Conservation (phyloP, 352 stramenopile genomes). For the Globisporangium spiculum region DNA sequence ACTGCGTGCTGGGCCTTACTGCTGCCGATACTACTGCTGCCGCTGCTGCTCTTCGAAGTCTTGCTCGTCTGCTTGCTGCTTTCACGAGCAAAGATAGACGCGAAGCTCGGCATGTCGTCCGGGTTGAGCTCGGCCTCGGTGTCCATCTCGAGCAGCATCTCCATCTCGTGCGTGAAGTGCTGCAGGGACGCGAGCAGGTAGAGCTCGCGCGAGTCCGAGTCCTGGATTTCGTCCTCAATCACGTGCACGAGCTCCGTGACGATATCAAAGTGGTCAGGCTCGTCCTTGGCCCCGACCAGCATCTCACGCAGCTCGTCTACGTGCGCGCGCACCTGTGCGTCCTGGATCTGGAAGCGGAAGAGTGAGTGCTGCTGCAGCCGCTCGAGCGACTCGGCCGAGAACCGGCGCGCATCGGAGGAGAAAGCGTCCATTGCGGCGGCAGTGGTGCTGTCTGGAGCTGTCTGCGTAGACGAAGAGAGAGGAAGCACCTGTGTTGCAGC, state of each 20-base stretch:
- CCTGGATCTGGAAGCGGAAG: conserved; percentile 69
- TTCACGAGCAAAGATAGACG: conserved; percentile 18
- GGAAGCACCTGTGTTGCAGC: background rate
- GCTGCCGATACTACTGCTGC: conserved; percentile 13
- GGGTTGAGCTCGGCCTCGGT: conserved; percentile 24
- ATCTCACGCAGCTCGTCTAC: conserved; percentile 50
- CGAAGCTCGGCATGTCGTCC: conserved; percentile 27
- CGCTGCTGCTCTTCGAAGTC: background rate
- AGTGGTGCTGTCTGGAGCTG: background rate
- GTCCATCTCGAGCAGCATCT: conserved; percentile 55
- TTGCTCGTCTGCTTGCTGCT: background rate
- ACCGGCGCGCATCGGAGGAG: background rate
- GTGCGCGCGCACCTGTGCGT: conserved; percentile 30
- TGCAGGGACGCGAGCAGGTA: conserved; percentile 60
- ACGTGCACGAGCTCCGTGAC: conserved; percentile 29
- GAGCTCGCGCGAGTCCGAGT: conserved; percentile 34
- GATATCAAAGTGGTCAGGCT: conserved; percentile 46
- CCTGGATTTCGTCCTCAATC: conserved; percentile 44
- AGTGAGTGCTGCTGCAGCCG: conserved; percentile 45
- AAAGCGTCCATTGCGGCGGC: background rate
- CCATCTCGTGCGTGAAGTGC: conserved; percentile 65
- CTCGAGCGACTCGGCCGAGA: conserved; percentile 24
- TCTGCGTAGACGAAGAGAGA: background rate
- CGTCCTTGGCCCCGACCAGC: conserved; percentile 34
- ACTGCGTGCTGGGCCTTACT: conserved; percentile 2